Conservation (phyloP, 306 rosid genomes). For the Dicorynia guianensis region DNA sequence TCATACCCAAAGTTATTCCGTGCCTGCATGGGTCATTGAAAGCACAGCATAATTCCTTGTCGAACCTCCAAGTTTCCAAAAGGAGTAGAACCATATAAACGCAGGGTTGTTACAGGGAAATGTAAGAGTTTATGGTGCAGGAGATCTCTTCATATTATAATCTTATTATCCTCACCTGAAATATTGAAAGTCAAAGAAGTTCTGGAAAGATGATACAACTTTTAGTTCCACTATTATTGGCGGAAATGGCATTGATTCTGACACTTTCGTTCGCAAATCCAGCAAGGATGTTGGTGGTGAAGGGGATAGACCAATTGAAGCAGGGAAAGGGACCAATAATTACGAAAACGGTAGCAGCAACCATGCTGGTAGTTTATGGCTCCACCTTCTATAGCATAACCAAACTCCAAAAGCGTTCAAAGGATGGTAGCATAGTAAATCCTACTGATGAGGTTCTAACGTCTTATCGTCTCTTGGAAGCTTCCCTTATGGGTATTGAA, state of each 20-base stretch:
- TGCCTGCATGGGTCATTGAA: conserved; percentile 12
- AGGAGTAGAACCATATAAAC: background rate
- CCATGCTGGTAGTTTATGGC: conserved; percentile 52
- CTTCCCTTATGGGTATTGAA: conserved; percentile 59
- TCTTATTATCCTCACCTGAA: conserved; percentile 4
- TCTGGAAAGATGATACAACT: conserved; percentile 56
- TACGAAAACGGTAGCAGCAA: conserved; percentile 65
- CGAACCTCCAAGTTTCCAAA: conserved; percentile 26
- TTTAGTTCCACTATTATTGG: conserved; percentile 46
- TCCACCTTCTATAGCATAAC: conserved; percentile 50
- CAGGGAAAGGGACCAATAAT: conserved; percentile 65
- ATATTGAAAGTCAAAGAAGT: conserved; percentile 12
- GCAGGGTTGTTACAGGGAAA: background rate
- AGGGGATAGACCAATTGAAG: conserved; percentile 56
- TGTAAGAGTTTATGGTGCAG: background rate
- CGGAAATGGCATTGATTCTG: conserved; percentile 54
- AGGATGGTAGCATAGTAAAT: conserved; percentile 52
- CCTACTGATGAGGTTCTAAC: conserved; percentile 71
- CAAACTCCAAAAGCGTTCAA: conserved; percentile 48
- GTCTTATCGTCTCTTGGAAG: conserved; percentile 59
- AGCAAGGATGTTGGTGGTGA: conserved; percentile 50
- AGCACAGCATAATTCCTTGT: conserved; percentile 52
- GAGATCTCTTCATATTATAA: conserved; percentile 4
- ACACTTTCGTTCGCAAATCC: conserved; percentile 62
- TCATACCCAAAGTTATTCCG: conserved; percentile 30